Base-by-base conservation (phyloP, 73 alveolate species). In the Paramecium biaurelia region DNA sequence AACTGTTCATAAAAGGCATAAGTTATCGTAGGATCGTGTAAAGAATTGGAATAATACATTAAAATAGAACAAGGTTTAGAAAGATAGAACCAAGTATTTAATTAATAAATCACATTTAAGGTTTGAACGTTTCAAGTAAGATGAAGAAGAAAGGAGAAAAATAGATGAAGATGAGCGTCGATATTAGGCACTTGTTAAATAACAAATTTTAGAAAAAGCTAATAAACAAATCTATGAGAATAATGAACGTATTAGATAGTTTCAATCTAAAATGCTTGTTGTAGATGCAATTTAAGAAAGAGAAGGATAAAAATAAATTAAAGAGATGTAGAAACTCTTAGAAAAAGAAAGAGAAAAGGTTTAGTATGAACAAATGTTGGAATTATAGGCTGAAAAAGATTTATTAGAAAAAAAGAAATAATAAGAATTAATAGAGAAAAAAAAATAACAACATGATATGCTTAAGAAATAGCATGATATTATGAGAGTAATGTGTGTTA, bases 231-330 rank as follows among this genome's bases (percentile, higher is more conserved):
- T 92, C 85, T 95, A 95, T 89, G 98, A 96, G 76, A 88, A 90
- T 67, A 92, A 96, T 70, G 99, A 97, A 92, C 96, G 95, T 79
- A 97, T 97, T 26, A 96, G 97, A 92, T 95, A 97, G 59, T 97
- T 97, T 96, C 92, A 97, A 76, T 56, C 97, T 37, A 95, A 97
- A 90, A 85, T 97, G 97, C 76, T 95, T 57, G 56, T 96, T 93
- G 96, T 97, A 57, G 99, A 97, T 82, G 92, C 97, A 35, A 68
- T 95, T 74, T 85, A 96, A 57, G 99, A 97, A 93, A 85, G 98
- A 92, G 96, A 95, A 87, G 93, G 93, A 85, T 94, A 96, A 92
- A 92, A 86, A 85, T 92, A 95, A 72, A 94, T 97, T 47, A 94
- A 92, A 90, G 70, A 79, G 23, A 79, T 79, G 70, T 4, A 79